Conservation (phyloP, 139 green algal genomes). For the Chlamydomonas applanata region DNA sequence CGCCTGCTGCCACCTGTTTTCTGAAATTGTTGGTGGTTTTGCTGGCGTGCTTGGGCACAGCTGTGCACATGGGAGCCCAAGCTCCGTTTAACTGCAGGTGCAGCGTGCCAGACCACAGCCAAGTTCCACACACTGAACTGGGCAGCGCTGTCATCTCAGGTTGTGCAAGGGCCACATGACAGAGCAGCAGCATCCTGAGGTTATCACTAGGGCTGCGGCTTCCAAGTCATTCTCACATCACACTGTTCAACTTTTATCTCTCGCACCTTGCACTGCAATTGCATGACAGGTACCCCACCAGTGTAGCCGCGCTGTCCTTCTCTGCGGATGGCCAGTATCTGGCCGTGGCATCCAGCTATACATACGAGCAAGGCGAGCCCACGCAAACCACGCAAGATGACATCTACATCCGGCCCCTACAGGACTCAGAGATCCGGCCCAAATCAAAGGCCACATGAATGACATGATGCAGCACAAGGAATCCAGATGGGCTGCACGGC, state of each 20-base stretch:
- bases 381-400: conserved; percentile 41
- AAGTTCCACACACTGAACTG: not conserved
- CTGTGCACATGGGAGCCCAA: not conserved
- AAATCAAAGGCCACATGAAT: conserved; percentile 34
- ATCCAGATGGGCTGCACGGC: too few species aligned
- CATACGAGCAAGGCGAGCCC: conserved; percentile 65
- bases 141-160: not conserved
- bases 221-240: not conserved
- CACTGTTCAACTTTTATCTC: not conserved
- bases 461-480: too few species aligned
- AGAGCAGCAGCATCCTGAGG: too few species aligned
- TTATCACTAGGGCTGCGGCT: not conserved
- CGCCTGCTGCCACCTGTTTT: not conserved
- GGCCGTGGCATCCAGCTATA: conserved; percentile 86
- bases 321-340: conserved; percentile 62
- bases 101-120: too few species aligned
- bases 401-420: conserved; percentile 73
- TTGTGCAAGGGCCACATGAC: too few species aligned
- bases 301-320: conserved; percentile 83
- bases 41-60: not conserved
- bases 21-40: not conserved
- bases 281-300: conserved; percentile 71
- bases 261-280: not conserved
- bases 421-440: conserved; percentile 73
- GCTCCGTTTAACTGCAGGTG: not conserved